phyloP scores from a whole-genome alignment of 2,329 filamentous ascomycete genomes.

The Boeremia lycopersici region DNA sequence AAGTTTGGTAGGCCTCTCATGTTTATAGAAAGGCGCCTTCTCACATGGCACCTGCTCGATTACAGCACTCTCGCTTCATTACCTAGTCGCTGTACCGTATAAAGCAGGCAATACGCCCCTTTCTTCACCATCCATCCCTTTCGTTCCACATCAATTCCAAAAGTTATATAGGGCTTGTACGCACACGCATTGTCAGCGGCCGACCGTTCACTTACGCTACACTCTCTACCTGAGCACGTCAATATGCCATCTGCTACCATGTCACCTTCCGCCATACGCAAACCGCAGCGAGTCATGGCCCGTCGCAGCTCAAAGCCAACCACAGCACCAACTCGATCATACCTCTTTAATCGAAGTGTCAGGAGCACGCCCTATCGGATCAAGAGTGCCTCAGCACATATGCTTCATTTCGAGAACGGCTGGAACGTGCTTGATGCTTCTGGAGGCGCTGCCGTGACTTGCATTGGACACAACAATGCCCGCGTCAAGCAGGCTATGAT shows the following conservation, averaged over 20 bases:
- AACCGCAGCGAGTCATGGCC: constrained; percentile 13
- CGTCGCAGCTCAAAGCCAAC: constrained; percentile 9
- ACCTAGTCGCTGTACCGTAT: constrained; percentile 3
- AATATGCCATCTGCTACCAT: constrained; percentile 10
- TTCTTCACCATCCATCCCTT: neutral
- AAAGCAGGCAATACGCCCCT: constrained; percentile 6
- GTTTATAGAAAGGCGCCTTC: constrained; percentile 5
- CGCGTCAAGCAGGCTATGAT: constrained; percentile 66
- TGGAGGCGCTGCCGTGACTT: constrained; percentile 74
- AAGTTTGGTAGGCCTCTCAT: constrained; percentile 10
- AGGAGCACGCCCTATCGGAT: constrained; percentile 55
- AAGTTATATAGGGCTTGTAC: neutral
- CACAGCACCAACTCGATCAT: neutral
- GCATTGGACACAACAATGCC: constrained; percentile 70
- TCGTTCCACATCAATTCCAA: neutral
- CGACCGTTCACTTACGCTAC: neutral
- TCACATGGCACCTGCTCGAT: constrained; percentile 8
- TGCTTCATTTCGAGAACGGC: constrained; percentile 58
- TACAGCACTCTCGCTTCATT: constrained; percentile 2
- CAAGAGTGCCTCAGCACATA: constrained; percentile 56
- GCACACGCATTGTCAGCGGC: neutral
- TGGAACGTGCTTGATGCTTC: constrained; percentile 71
- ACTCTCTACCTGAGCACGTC: neutral
- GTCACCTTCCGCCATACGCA: constrained; percentile 11
- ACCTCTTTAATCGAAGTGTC: constrained; percentile 59